phyloP scores from a whole-genome alignment of 352 stramenopile genomes.

The Thraustochytrium striatum region DNA sequence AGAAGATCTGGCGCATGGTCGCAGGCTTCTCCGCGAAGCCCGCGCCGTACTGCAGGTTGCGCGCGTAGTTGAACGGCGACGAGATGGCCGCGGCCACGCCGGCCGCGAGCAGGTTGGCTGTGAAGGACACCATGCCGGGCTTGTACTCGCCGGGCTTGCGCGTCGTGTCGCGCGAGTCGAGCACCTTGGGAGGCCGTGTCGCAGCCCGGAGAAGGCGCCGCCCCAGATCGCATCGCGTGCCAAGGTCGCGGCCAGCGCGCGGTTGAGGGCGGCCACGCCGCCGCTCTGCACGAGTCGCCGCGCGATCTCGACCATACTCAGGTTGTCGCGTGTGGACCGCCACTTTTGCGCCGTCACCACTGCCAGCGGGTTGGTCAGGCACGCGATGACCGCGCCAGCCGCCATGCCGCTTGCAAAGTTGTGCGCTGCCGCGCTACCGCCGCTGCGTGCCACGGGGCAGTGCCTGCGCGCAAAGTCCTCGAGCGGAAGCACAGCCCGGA shows the following conservation, averaged over 20 bases:
- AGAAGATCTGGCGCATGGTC: neutral
- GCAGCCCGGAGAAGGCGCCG: slow-evolving; percentile 33
- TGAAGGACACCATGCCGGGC: slow-evolving; percentile 18
- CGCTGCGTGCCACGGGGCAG: neutral
- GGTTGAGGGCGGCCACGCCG: slow-evolving; percentile 36
- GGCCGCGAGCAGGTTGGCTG: slow-evolving; percentile 31
- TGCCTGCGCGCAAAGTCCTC: slow-evolving; percentile 25
- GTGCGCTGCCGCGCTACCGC: slow-evolving; percentile 1
- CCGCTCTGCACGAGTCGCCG: neutral
- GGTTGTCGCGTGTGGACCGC: neutral
- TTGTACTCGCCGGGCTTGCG: neutral
- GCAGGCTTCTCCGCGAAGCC: neutral
- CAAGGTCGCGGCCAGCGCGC: slow-evolving; percentile 20
- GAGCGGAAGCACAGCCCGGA: slow-evolving; percentile 44
- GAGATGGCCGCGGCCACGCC: slow-evolving; percentile 41
- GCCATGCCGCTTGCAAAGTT: slow-evolving; percentile 32
- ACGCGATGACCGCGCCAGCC: slow-evolving; percentile 20
- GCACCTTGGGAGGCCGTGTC: slow-evolving; percentile 30
- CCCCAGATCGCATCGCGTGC: slow-evolving; percentile 32
- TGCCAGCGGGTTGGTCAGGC: slow-evolving; percentile 36
- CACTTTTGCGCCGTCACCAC: slow-evolving; percentile 36
- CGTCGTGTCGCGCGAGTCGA: neutral
- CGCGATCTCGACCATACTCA: neutral
- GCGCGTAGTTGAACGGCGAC: slow-evolving; percentile 45
- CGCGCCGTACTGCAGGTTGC: slow-evolving; percentile 42